phyloP scores from a whole-genome alignment of 768 basidiomycete species.

The Lenzites betulinus region DNA sequence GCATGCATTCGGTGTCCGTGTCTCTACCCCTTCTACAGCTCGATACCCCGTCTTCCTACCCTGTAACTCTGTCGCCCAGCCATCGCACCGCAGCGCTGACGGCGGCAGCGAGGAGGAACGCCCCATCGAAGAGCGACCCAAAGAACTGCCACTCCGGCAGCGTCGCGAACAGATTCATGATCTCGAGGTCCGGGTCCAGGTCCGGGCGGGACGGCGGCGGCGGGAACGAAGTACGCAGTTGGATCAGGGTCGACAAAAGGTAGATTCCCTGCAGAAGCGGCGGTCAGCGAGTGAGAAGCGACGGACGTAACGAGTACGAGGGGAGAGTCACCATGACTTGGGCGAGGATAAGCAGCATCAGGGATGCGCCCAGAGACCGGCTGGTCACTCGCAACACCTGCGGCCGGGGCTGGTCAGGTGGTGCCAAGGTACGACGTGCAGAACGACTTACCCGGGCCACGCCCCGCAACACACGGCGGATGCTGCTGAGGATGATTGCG shows the following conservation, averaged over 20 bases:
- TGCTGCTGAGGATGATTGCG: conserved; percentile 70
- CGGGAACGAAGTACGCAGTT: conserved; percentile 81
- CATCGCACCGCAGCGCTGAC: conserved; percentile 53
- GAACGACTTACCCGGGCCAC: conserved; percentile 55
- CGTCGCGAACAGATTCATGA: conserved; percentile 63
- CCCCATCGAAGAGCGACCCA: conserved; percentile 71
- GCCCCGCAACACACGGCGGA: conserved; percentile 67
- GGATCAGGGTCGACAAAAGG: conserved; percentile 79
- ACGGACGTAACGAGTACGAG: too few relatives aligned
- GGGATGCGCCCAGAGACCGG: conserved; percentile 67
- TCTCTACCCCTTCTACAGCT: background rate
- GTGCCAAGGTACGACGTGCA: background rate
- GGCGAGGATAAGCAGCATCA: conserved; percentile 76
- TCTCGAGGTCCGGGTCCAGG: conserved; percentile 21
- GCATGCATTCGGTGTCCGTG: background rate
- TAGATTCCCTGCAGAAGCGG: conserved; percentile 66
- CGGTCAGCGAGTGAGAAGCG: background rate
- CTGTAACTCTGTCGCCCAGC: conserved; percentile 40
- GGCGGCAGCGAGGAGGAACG: conserved; percentile 63
- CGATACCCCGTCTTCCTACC: too few relatives aligned
- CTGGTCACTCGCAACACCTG: conserved; percentile 67
- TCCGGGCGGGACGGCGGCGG: conserved; percentile 44
- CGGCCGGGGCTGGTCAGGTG: background rate
- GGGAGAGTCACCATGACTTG: conserved; percentile 69
- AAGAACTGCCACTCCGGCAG: conserved; percentile 77